Evolutionary conservation across 2,329 filamentous ascomycete species (phyloP).

Genomic region (Pseudocercospora vitis): DNA sequence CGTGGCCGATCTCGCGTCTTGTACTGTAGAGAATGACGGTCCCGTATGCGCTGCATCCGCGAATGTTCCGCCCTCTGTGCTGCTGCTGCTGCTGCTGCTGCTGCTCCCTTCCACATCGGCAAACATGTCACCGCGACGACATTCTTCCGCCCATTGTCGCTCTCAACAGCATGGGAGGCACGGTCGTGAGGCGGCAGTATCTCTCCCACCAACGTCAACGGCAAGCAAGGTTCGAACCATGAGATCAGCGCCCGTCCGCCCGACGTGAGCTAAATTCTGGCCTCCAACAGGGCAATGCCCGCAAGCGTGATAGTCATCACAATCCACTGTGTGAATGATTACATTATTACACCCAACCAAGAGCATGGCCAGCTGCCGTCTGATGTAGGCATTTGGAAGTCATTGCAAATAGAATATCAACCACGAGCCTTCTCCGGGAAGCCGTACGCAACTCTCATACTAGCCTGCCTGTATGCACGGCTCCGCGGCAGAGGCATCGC

Average conservation of each 20-base stretch:
- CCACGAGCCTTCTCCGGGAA: background rate
- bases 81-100: too few relatives aligned
- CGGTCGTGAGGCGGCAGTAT: background rate
- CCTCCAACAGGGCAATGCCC: background rate
- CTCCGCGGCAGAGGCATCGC: background rate
- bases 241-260: slow-evolving; percentile 3
- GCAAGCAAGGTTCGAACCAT: background rate
- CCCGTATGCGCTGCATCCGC: too few relatives aligned
- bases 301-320: background rate
- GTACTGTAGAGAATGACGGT: too few relatives aligned
- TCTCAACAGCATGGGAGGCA: too few relatives aligned
- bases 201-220: background rate
- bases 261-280: background rate
- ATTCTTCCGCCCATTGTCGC: background rate
- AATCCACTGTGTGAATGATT: background rate
- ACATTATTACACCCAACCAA: background rate
- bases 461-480: too few relatives aligned
- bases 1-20: background rate
- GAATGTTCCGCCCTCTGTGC: too few relatives aligned
- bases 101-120: too few relatives aligned
- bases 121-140: background rate
- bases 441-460: too few relatives aligned
- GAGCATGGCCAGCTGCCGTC: background rate
- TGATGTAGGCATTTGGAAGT: background rate
- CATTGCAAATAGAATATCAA: too few relatives aligned